These are phyloP conservation scores for Citrus medica DNA, from an alignment of 345 rosid genomes.

Conservation along the genomic window DNA sequence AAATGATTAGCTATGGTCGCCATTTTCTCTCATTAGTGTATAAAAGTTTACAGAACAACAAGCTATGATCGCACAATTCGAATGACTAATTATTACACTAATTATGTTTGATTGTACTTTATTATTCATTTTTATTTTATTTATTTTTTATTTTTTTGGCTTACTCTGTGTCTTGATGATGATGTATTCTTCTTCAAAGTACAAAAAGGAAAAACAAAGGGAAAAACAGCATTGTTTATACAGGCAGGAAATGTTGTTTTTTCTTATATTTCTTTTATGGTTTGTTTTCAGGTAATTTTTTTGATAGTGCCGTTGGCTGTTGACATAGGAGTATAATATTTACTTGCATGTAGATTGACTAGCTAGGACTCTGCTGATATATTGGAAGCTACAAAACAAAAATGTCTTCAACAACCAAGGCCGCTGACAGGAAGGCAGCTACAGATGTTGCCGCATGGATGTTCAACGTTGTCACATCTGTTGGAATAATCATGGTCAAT, in stretches of 20 bases:
- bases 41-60: no score
- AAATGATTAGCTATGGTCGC: neutral
- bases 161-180: neutral
- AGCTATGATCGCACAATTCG: neutral
- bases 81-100: no score
- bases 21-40: neutral
- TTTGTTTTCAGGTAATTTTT: neutral
- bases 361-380: slow-evolving; percentile 28
- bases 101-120: neutral
- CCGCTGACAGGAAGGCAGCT: slow-evolving; percentile 61
- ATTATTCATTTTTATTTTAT: neutral
- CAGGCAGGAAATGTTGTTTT: neutral
- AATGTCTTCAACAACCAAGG: slow-evolving; percentile 66
- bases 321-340: neutral
- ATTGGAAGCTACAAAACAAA: slow-evolving; percentile 14
- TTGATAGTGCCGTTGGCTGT: neutral
- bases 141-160: neutral
- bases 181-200: neutral
- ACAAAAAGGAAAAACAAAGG: no score
- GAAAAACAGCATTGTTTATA: neutral
- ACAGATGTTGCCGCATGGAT: slow-evolving; percentile 95
- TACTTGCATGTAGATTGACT: slow-evolving; percentile 23
- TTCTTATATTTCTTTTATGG: neutral
- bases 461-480: slow-evolving; percentile 96
- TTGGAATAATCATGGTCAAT: slow-evolving; percentile 94